These are phyloP conservation scores for Gynostemma pentaphyllum DNA, from an alignment of 306 rosid species.

Conservation along the genomic window DNA sequence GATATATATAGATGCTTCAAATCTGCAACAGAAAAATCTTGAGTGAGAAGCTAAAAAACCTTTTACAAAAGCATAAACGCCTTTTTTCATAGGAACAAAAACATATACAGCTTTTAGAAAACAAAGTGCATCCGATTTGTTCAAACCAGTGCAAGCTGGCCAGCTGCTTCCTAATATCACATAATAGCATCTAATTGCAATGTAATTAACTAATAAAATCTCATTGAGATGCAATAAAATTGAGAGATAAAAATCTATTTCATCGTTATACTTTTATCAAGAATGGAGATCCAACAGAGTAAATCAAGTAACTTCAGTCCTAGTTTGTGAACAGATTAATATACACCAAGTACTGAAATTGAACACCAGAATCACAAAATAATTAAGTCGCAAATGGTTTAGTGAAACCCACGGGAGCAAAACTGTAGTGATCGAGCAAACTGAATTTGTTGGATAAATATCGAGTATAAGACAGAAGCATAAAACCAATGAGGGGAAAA, in stretches of 20 bases:
- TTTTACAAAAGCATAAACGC: neutral
- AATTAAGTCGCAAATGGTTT: neutral
- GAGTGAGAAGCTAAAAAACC: neutral
- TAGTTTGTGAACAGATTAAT: neutral
- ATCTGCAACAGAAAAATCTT: constrained; percentile 3
- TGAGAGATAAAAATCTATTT: neutral
- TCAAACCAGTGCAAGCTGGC: neutral
- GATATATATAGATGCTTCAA: neutral
- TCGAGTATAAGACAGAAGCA: neutral
- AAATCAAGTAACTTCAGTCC: neutral
- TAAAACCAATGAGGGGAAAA: neutral
- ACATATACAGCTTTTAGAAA: neutral
- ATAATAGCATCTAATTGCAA: neutral
- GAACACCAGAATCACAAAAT: neutral
- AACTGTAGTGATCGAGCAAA: neutral
- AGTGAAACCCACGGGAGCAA: neutral
- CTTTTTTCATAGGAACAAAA: too few relatives aligned
- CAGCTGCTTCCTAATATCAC: neutral
- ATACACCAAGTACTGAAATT: neutral
- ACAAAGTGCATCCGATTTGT: neutral
- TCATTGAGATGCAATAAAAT: neutral
- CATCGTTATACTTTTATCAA: neutral
- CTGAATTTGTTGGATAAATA: neutral
- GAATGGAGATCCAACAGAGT: neutral
- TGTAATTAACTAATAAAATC: neutral